Conservation (phyloP, 495 filamentous ascomycete species). For the Neurospora sp. region DNA sequence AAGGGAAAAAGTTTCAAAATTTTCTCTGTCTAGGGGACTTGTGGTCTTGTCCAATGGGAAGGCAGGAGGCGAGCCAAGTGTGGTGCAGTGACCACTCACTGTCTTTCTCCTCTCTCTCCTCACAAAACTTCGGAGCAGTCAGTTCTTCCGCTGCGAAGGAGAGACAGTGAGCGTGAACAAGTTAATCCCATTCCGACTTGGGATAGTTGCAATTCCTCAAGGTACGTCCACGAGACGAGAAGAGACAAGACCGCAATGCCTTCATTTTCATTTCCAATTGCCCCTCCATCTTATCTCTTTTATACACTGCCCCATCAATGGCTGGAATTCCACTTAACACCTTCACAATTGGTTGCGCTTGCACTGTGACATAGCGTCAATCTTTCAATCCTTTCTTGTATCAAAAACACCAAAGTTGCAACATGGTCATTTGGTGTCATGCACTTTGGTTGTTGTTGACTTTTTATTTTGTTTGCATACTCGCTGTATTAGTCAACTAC, state of each 20-base stretch:
- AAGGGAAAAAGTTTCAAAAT: background rate
- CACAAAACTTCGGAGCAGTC: slow-evolving; percentile 27
- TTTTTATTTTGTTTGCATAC: background rate
- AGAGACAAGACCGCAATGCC: background rate
- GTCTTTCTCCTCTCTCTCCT: background rate
- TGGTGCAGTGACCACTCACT: background rate
- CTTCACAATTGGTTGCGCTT: background rate
- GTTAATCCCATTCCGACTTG: slow-evolving; percentile 18
- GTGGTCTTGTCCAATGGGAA: background rate
- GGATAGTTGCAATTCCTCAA: slow-evolving; percentile 20
- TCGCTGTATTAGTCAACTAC: background rate
- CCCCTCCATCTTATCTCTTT: background rate
- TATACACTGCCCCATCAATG: background rate
- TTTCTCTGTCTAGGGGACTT: background rate
- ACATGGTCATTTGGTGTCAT: background rate
- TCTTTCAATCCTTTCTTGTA: background rate
- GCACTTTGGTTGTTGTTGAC: background rate
- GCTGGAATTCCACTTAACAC: background rate
- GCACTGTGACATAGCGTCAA: background rate
- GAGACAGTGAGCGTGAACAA: slow-evolving; percentile 1
- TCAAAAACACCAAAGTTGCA: background rate
- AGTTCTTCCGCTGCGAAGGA: slow-evolving; percentile 29
- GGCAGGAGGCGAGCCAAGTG: background rate
- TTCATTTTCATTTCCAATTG: background rate
- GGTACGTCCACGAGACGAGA: slow-evolving; percentile 15